Evolutionary conservation across 2,329 filamentous ascomycete genomes (phyloP).

Genomic region (Pezicula neosporulosa): DNA sequence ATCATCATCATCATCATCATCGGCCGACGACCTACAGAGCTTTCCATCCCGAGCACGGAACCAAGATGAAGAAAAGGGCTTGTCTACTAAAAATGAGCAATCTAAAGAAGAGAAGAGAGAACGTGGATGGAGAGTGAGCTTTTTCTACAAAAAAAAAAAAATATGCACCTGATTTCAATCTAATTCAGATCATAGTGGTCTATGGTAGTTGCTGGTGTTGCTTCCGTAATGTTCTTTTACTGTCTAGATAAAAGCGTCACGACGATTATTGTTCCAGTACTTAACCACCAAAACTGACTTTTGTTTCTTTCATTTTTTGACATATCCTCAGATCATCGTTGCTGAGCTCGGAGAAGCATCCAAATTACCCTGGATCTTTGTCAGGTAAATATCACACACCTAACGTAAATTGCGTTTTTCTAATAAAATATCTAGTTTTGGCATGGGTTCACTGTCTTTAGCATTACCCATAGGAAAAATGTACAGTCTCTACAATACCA

Average conservation of each 20-base stretch:
- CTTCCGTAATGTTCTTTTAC: neutral
- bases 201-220: neutral
- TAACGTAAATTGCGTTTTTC: neutral
- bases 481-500: neutral
- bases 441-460: neutral
- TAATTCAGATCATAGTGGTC: neutral
- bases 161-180: too few species aligned
- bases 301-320: too few species aligned
- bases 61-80: too few species aligned
- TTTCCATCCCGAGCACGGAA: too few species aligned
- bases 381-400: neutral
- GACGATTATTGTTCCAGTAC: neutral
- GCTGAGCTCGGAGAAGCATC: neutral
- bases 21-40: too few species aligned
- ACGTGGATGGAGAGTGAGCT: too few species aligned
- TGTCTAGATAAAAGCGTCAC: neutral
- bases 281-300: too few species aligned
- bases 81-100: too few species aligned
- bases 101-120: too few species aligned
- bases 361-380: neutral
- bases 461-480: neutral
- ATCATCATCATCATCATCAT: too few species aligned
- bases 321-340: neutral
- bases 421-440: neutral
- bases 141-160: too few species aligned